Percentiles rank a stretch among this genome's conserved stretches.
phyloP scores from a whole-genome alignment of 139 green algal genomes.

The Coccomyxa sp. region DNA sequence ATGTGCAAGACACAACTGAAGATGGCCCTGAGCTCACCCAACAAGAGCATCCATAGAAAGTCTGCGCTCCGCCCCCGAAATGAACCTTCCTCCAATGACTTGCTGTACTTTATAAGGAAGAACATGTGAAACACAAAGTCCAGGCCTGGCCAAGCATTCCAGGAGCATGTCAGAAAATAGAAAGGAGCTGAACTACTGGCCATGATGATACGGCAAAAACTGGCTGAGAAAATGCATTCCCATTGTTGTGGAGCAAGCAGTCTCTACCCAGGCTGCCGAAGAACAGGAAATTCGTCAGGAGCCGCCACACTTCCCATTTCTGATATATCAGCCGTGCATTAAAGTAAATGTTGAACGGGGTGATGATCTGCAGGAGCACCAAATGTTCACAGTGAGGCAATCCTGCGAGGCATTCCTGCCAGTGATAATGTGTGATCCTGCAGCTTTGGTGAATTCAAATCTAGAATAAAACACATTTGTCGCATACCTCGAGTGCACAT shows the following conservation, averaged over 20 bases:
- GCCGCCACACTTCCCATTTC: constrained; percentile 86
- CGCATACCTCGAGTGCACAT: constrained; percentile 86
- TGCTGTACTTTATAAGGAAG: constrained; percentile 97
- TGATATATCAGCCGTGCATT: constrained; percentile 88
- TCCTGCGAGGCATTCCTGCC: not conserved
- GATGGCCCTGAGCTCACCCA: constrained; percentile 48
- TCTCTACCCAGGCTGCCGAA: constrained; percentile 87
- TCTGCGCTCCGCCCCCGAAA: constrained; percentile 90
- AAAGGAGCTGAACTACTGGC: not conserved
- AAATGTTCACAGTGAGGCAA: not conserved
- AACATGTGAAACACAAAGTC: constrained; percentile 99
- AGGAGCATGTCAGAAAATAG: not conserved
- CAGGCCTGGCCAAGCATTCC: constrained; percentile 59
- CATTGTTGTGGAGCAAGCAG: not conserved
- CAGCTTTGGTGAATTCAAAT: not conserved
- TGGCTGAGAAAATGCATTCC: not conserved
- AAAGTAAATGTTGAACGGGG: constrained; percentile 96
- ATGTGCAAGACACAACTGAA: not conserved
- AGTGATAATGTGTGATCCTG: not conserved
- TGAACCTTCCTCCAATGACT: constrained; percentile 91
- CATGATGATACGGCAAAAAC: not conserved
- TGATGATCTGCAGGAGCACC: constrained; percentile 74
- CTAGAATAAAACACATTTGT: not conserved
- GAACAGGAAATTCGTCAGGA: constrained; percentile 98
- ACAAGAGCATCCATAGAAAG: constrained; percentile 98